Evolutionary conservation across 768 basidiomycete species (phyloP), one percentile per base, ranked within the genome.

Genomic region (Myochromella boudieri): DNA sequence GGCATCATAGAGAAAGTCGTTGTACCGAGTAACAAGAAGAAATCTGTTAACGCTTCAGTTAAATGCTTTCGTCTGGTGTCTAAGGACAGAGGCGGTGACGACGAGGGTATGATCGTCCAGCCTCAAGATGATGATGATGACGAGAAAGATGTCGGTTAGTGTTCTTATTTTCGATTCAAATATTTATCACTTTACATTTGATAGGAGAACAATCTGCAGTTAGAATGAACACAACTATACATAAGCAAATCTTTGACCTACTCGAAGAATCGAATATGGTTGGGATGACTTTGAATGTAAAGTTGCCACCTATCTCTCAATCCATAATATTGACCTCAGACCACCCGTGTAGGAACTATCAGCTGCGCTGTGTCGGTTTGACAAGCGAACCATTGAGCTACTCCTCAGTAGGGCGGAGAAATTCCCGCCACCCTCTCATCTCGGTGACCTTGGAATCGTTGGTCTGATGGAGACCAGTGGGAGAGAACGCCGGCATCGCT

Each of bases 401-500:
- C 68, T 91, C 20, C 75, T 94, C 25, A 74, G 76, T 12, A 80
- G 87, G 34, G 80, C 87, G 17, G 83, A 83, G 53, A 83, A 76
- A 57, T 72, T 60, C 48, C 72, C 71, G 8, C 81, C 84, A 11
- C 91, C 91, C 3, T 49, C 77, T 4, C 90, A 92, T 62, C 76
- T 94, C 11, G 71, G 71, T 42, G 87, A 93, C 61, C 70, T 89
- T 31, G 76, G 81, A 21, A 78, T 91, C 40, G 76, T 78, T 17
- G 79, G 82, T 28, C 63, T 90, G 22, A 85, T 86, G 76, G 95
- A 97, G 66, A 90, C 82, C 1, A 74, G 77, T 52, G 91, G 91
- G 4, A 82, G 92, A 27, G 91, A 97, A 67, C 84, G 92, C 22
- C 85, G 91, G 18, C 82, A 91, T 61, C 78, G 91, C 52, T 91